Evolutionary conservation across 768 basidiomycete species (phyloP).

Genomic region (Lentinula edodes): DNA sequence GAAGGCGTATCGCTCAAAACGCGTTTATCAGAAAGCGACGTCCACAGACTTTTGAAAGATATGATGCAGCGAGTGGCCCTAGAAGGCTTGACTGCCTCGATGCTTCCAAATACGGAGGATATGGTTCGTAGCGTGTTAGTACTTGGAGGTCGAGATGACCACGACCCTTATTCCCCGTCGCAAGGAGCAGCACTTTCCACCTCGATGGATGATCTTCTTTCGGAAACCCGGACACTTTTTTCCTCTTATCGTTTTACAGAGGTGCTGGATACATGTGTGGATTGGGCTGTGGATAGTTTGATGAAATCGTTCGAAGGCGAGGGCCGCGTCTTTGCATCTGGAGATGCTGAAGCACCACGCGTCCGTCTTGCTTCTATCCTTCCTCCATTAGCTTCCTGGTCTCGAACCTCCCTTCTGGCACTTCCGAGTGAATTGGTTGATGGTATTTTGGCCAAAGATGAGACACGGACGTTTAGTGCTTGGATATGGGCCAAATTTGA

Average conservation of each 20-base stretch:
- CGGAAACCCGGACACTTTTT: constrained; percentile 62
- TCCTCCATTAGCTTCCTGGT: constrained; percentile 78
- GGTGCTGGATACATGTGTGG: constrained; percentile 71
- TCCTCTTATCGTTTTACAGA: constrained; percentile 62
- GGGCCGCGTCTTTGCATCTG: constrained; percentile 37
- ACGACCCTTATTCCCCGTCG: neutral
- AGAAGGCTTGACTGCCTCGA: neutral
- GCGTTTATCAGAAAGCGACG: constrained; percentile 63
- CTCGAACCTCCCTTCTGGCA: constrained; percentile 57
- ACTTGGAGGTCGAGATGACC: constrained; percentile 1
- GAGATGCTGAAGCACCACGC: constrained; percentile 31
- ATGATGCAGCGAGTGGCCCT: constrained; percentile 71
- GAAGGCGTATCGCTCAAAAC: constrained; percentile 78
- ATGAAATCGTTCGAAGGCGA: constrained; percentile 58
- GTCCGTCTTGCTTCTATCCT: constrained; percentile 75
- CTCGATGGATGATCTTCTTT: constrained; percentile 58
- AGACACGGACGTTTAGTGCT: neutral
- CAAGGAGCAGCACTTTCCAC: constrained; percentile 24
- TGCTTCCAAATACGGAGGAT: constrained; percentile 4
- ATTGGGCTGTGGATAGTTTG: constrained; percentile 59
- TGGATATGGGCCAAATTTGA: constrained; percentile 2
- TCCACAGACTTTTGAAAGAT: constrained; percentile 64
- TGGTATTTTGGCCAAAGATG: constrained; percentile 23
- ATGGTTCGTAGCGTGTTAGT: constrained; percentile 4
- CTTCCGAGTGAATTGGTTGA: constrained; percentile 80